Percentiles rank a stretch among this genome's conserved stretches.
Evolutionary conservation across 257 asterid species (phyloP).

Genomic region (Primulina tabacum): DNA sequence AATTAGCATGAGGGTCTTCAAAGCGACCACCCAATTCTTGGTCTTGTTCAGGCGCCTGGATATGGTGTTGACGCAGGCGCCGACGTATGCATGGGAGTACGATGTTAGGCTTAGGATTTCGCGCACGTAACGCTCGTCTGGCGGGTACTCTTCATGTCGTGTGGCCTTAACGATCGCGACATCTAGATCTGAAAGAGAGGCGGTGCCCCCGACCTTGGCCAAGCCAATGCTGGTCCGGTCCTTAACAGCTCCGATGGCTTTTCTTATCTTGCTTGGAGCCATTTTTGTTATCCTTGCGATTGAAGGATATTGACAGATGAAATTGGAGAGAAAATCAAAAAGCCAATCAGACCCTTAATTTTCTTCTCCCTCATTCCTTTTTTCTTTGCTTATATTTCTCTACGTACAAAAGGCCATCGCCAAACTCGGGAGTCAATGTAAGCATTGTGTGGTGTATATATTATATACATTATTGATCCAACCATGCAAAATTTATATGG

Average conservation of each 20-base stretch:
- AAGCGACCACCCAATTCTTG: slow-evolving; percentile 85
- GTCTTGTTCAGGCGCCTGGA: slow-evolving; percentile 85
- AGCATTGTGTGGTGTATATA: neutral
- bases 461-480: too few species aligned
- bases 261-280: slow-evolving; percentile 87
- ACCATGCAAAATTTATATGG: too few species aligned
- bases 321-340: neutral
- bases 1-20: slow-evolving; percentile 72
- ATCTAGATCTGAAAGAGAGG: slow-evolving; percentile 76
- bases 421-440: neutral
- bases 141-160: slow-evolving; percentile 91
- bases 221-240: slow-evolving; percentile 90
- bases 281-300: slow-evolving; percentile 23
- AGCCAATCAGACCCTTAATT: neutral
- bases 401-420: neutral
- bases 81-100: slow-evolving; percentile 67
- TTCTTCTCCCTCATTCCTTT: neutral
- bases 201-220: slow-evolving; percentile 76
- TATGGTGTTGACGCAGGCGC: slow-evolving; percentile 61
- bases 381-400: neutral
- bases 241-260: slow-evolving; percentile 90
- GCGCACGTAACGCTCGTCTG: slow-evolving; percentile 76
- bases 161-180: slow-evolving; percentile 95
- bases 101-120: slow-evolving; percentile 70
- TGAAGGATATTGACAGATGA: neutral